These are phyloP conservation scores for Botrytis squamosa DNA, from an alignment of 2,329 filamentous ascomycete genomes.

Conservation along the genomic window DNA sequence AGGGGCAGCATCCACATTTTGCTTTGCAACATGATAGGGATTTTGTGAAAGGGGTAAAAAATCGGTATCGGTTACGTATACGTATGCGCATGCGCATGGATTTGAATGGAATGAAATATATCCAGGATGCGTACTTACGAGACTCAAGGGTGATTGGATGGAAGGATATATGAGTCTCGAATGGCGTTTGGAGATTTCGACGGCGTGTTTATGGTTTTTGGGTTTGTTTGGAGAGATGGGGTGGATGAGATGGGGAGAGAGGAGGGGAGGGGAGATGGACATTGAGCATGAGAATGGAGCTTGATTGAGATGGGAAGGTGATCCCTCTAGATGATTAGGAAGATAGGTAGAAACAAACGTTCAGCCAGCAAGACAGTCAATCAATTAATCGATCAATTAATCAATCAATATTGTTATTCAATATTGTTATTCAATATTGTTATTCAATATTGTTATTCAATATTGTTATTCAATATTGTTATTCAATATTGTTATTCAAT, in stretches of 20 bases:
- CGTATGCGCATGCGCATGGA: neutral
- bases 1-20: neutral
- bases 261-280: no score
- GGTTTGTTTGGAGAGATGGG: neutral
- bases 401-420: neutral
- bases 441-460: neutral
- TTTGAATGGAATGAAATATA: neutral
- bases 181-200: neutral
- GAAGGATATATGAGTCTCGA: neutral
- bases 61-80: neutral
- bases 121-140: neutral
- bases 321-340: neutral
- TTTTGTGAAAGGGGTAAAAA: neutral
- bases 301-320: neutral
- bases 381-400: constrained; percentile 1
- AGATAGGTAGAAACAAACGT: neutral
- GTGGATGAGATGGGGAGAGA: neutral
- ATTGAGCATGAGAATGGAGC: neutral
- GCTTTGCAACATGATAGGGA: neutral
- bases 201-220: neutral
- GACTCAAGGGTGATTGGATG: neutral
- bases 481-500: neutral
- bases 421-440: neutral
- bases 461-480: constrained; percentile 5
- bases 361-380: neutral